Conservation (phyloP, 169 alveolate genomes). For the Perkinsus chesapeaki region DNA sequence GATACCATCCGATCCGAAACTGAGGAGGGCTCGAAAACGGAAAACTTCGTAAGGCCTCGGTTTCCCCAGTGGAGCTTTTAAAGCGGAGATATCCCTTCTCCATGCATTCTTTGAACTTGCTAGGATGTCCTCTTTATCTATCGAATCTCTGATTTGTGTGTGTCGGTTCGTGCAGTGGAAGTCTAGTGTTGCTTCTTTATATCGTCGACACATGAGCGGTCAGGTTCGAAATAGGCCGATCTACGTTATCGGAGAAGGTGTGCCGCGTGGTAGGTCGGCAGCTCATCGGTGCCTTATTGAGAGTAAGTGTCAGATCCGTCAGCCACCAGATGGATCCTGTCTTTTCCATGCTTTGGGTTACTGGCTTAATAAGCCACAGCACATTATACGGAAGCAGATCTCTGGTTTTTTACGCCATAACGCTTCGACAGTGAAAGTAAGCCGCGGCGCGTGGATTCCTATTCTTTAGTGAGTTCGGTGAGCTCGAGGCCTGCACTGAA, state of each 20-base stretch:
- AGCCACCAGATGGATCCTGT: neutral
- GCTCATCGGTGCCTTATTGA: neutral
- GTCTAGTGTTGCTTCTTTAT: neutral
- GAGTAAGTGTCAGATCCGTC: neutral
- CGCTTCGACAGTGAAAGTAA: neutral
- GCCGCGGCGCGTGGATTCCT: neutral
- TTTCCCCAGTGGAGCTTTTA: too few species aligned
- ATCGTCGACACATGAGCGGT: too few species aligned
- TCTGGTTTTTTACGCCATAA: neutral
- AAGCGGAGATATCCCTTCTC: too few species aligned
- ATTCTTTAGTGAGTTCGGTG: too few species aligned
- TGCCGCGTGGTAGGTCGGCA: neutral
- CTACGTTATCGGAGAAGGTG: neutral
- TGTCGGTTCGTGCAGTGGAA: neutral
- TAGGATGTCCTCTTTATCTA: too few species aligned
- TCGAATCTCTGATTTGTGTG: too few species aligned
- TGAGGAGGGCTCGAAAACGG: neutral
- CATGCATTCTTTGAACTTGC: too few species aligned
- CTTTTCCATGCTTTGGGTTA: neutral
- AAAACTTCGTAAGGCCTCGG: neutral
- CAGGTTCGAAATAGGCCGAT: neutral
- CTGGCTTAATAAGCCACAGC: neutral
- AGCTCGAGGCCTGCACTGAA: too few species aligned
- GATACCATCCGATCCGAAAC: neutral
- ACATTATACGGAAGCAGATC: neutral